Base-by-base conservation (phyloP, 23 red algal genomes). In the Chondrus crispus region DNA sequence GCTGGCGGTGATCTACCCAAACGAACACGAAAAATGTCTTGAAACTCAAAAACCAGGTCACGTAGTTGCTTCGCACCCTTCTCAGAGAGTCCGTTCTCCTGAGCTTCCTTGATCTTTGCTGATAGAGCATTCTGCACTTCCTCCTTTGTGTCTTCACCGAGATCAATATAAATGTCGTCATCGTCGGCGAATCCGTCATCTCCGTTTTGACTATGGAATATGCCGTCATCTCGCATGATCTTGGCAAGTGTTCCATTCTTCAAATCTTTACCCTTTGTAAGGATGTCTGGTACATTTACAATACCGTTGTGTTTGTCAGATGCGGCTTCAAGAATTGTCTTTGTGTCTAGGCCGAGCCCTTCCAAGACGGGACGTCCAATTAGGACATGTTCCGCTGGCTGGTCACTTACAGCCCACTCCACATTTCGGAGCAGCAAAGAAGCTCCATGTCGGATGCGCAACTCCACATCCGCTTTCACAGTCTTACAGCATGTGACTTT, bases 371-470 rank as follows among this genome's bases (percentile, higher is more conserved):
- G 78, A 28, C 51, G 24, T 82, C 78, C 78, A n/a, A 82, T 38
- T 22, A 82, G 78, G 20, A 47, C 44, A 8, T 53, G 26, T 60
- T 62, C 40, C 29, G 55, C 78, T 20, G 28, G 26, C 41, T 82
- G 78, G 35, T n/a, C 52, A 51, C 44, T 53, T 38, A 82, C 52
- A 30, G 33, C 24, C 78, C 46, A 60, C 45, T 60, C 30, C 45
- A 82, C 28, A 47, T 82, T 82, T 9, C 78, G 51, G 35, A 82
- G 39, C 20, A 51, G n/a, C 78, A 82, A 24, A 35, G 78, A 57
- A 14, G 39, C 24, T n/a, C 78, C 78, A 51, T 82, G 78, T 30
- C 78, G 46, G n/a, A 82, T 45, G 39, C 26, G 39, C 46, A 82
- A 45, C 78, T 82, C 78, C 41, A 62, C 30, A 30, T 5, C 55